Base-by-base conservation (phyloP, 345 rosid genomes). In the Fremontodendron californicum region DNA sequence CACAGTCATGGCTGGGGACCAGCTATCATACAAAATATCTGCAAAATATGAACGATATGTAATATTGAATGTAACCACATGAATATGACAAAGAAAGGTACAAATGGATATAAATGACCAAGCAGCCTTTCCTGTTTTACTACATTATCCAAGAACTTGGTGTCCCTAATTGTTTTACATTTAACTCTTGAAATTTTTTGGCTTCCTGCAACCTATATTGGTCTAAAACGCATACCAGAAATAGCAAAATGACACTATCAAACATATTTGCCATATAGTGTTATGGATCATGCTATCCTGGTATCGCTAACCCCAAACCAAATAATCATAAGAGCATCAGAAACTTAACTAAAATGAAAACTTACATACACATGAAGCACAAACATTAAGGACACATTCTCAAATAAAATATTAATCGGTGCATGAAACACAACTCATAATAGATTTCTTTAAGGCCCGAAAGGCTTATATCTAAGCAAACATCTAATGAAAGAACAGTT, bases 1-100 rank as follows among this genome's bases (percentile, higher is more conserved):
- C 37, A 92, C 93, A 6, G 94, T 90, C 97, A 88, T 90, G 7
- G 94, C 93, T 1, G 93, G 97, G 76, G 97, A 87, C 97, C 97
- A 92, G 33, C 93, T 90, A 87, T 92, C 97, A 79, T 92, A 92
- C 71, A 92, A 75, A 73, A 90, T 92, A 86, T 92, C 97, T 92
- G 79, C 84, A 82, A 76, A 42, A 75, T 23, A 70, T 51, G 40
- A 81, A 66, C 6, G 16, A 40, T 21, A 31, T 0, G 16, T 40
- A 25, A 48, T 15, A 40, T n/a, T 49, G 49, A 25, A 52, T 72
- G 31, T 37, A 6, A 16, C 65, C 13, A 76, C n/a, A 7, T 54
- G n/a, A 0, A 61, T 48, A 65, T 35, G 33, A 71, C 55, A 31
- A 66, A 33, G 45, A 31, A 74, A 19, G 69, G 45, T 61, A 76